Percentiles rank a stretch among this genome's conserved stretches.
Conservation (phyloP, 2,329 filamentous ascomycete species). For the Penicillium thymicola region DNA sequence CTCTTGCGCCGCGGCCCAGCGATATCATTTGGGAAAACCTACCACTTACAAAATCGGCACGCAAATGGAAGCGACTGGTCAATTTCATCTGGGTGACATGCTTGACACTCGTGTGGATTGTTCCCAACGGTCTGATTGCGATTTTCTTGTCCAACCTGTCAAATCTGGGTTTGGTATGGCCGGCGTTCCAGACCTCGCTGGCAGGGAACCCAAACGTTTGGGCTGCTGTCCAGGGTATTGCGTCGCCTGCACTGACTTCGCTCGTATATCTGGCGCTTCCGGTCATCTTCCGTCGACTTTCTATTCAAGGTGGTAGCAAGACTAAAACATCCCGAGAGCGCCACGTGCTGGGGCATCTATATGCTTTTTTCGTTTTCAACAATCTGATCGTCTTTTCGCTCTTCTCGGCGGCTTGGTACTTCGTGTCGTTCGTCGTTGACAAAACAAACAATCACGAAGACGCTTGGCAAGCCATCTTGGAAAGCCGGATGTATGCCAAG, state of each 20-base stretch:
- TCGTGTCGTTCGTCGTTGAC: slow-evolving; percentile 63
- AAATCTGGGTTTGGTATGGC: slow-evolving; percentile 79
- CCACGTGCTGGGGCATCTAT: slow-evolving; percentile 86
- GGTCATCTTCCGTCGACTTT: slow-evolving; percentile 83
- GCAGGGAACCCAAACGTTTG: slow-evolving; percentile 63
- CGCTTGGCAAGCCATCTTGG: slow-evolving; percentile 66
- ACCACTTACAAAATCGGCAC: slow-evolving; percentile 63
- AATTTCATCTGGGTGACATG: slow-evolving; percentile 81
- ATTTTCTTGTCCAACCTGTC: slow-evolving; percentile 84
- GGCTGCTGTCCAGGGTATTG: slow-evolving; percentile 88
- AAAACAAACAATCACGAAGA: slow-evolving; percentile 56
- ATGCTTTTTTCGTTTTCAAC: slow-evolving; percentile 96
- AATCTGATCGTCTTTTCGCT: slow-evolving; percentile 92
- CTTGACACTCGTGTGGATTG: slow-evolving; percentile 82
- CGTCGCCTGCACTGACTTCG: slow-evolving; percentile 81
- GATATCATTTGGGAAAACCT: slow-evolving; percentile 98
- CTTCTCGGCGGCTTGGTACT: slow-evolving; percentile 78
- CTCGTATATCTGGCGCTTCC: slow-evolving; percentile 83
- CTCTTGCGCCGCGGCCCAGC: slow-evolving; percentile 77
- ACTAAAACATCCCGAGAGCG: slow-evolving; percentile 90
- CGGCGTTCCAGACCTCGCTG: slow-evolving; percentile 66
- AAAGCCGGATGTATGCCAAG: slow-evolving; percentile 60
- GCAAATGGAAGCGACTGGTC: slow-evolving; percentile 69
- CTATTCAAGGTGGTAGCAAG: slow-evolving; percentile 77
- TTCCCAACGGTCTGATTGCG: slow-evolving; percentile 88